These are phyloP conservation scores for Naganishia vishniacii DNA, from an alignment of 768 basidiomycete genomes.

Conservation along the genomic window DNA sequence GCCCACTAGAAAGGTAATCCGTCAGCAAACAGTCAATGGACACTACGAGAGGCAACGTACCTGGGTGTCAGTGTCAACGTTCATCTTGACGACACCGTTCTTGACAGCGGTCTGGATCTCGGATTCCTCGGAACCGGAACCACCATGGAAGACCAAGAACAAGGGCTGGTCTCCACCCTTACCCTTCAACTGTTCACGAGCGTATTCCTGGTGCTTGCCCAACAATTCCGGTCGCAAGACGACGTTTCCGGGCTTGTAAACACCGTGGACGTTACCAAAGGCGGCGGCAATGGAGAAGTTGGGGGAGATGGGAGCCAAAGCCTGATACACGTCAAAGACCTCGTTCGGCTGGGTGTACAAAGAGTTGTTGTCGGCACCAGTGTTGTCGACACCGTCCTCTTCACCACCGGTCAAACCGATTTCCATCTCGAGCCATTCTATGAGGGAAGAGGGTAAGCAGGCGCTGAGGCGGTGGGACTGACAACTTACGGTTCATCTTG, in stretches of 20 bases:
- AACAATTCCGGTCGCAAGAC: conserved; percentile 84
- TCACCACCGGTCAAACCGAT: conserved; percentile 99
- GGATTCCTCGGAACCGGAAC: conserved; percentile 91
- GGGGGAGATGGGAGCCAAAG: conserved; percentile 75
- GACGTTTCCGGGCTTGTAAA: conserved; percentile 99
- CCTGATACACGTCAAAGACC: conserved; percentile 81
- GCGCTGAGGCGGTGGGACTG: neutral
- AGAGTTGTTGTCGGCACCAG: conserved; percentile 81
- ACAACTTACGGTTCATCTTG: conserved; percentile 56
- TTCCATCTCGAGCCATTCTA: conserved; percentile 96
- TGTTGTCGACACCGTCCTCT: conserved; percentile 99
- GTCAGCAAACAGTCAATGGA: neutral
- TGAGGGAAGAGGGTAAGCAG: too few relatives aligned
- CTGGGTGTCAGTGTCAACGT: conserved; percentile 71
- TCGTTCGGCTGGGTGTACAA: conserved; percentile 98
- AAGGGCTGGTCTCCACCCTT: conserved; percentile 60
- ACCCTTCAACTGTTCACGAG: conserved; percentile 62
- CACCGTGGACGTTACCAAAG: conserved; percentile 95
- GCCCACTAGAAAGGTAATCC: conserved; percentile 70
- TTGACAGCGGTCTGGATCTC: conserved; percentile 88
- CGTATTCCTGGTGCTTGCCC: conserved; percentile 78
- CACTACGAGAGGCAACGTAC: neutral
- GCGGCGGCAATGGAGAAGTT: conserved; percentile 96
- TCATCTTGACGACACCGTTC: conserved; percentile 98
- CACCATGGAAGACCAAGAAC: conserved; percentile 99